phyloP scores from a whole-genome alignment of 1,284 basidiomycete species.

The Athelia psychrophila region DNA sequence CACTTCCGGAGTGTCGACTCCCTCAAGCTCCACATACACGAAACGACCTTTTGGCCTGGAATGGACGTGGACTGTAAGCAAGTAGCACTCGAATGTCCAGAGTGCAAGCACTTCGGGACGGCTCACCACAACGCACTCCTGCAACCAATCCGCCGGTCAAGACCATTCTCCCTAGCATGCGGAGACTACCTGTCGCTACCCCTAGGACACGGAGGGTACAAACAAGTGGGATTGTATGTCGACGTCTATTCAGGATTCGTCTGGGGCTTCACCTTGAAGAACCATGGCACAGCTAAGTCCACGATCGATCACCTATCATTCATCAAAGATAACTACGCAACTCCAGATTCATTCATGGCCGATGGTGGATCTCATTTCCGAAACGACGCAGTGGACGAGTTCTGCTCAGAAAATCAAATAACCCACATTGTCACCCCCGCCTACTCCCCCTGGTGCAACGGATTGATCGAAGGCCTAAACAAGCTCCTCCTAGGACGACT shows the following conservation, averaged over 20 bases:
- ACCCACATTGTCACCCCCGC: constrained; percentile 6
- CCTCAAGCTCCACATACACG: not conserved
- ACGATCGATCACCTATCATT: constrained; percentile 5
- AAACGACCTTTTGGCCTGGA: not conserved
- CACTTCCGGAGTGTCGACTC: not conserved
- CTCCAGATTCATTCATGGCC: constrained; percentile 10
- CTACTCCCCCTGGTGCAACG: constrained; percentile 12
- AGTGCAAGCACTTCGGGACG: not conserved
- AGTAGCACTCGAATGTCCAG: not conserved
- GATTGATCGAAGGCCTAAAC: constrained; percentile 10
- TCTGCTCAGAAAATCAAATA: constrained; percentile 4
- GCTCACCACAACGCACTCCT: not conserved
- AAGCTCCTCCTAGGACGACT: constrained; percentile 6
- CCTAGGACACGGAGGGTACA: constrained; percentile 2
- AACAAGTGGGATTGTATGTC: constrained; percentile 3
- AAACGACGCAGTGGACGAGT: constrained; percentile 6
- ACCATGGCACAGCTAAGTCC: constrained; percentile 4
- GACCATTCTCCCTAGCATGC: constrained; percentile 6
- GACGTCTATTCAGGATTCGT: constrained; percentile 4
- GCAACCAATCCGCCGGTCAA: constrained; percentile 4
- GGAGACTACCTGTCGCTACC: constrained; percentile 11
- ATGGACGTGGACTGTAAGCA: not conserved
- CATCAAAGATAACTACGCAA: constrained; percentile 1
- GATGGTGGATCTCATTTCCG: constrained; percentile 15
- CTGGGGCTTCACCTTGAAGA: constrained; percentile 6